These are phyloP conservation scores for Globisporangium rhizosaccharum DNA, from an alignment of 352 stramenopile genomes.

Conservation along the genomic window DNA sequence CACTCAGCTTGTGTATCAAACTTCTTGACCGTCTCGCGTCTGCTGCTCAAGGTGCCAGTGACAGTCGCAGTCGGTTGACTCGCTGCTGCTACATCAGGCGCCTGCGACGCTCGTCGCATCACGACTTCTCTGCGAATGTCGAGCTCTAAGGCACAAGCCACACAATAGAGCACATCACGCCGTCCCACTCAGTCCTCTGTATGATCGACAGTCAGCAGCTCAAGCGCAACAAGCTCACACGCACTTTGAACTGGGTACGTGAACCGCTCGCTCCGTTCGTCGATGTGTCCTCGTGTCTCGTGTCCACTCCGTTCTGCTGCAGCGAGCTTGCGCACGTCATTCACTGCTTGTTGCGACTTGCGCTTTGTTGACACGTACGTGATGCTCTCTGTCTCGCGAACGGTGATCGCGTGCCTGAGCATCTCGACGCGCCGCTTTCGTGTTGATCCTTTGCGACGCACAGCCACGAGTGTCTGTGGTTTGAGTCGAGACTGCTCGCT, in stretches of 20 bases:
- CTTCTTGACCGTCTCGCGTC: not conserved
- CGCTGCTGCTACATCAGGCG: not conserved
- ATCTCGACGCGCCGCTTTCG: slow-evolving; percentile 11
- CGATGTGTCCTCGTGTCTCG: not conserved
- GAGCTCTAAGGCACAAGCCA: slow-evolving; percentile 2
- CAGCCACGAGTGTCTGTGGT: too few species aligned
- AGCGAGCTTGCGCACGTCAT: not conserved
- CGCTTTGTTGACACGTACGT: not conserved
- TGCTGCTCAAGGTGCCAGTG: not conserved
- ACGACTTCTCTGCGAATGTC: slow-evolving; percentile 14
- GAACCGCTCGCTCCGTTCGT: not conserved
- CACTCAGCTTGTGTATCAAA: slow-evolving; percentile 11
- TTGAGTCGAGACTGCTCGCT: too few species aligned
- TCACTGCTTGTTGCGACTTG: not conserved
- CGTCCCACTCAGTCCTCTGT: too few species aligned
- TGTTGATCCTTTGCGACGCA: not conserved
- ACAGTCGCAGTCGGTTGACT: not conserved
- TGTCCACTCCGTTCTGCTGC: not conserved
- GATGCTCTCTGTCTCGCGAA: slow-evolving; percentile 7
- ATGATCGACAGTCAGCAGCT: too few species aligned
- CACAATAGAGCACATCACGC: not conserved
- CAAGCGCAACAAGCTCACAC: not conserved
- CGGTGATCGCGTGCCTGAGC: slow-evolving; percentile 7
- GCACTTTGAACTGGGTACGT: slow-evolving; percentile 12
- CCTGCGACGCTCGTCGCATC: slow-evolving; percentile 9